These are phyloP conservation scores for Kandelia obovata DNA, from an alignment of 345 rosid species.

Conservation along the genomic window DNA sequence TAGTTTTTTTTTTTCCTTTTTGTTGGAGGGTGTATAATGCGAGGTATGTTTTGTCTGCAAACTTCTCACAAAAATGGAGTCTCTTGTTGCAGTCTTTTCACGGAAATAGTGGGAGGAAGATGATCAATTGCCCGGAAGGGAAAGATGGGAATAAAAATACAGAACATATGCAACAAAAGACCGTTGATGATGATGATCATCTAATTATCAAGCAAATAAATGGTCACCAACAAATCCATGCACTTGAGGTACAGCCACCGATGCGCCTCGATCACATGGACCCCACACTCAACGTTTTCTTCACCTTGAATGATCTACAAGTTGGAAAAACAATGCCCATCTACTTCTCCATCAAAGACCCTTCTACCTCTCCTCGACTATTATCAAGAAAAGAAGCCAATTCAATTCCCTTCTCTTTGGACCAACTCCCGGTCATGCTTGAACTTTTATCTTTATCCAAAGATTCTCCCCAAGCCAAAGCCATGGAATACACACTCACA, in stretches of 20 bases:
- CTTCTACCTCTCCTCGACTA: background rate
- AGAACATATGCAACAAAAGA: background rate
- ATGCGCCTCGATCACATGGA: constrained; percentile 11
- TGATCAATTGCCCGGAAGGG: background rate
- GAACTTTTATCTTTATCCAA: constrained; percentile 19
- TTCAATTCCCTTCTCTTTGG: constrained; percentile 22
- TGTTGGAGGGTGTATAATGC: too few species aligned
- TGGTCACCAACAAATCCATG: constrained; percentile 1
- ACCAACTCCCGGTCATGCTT: constrained; percentile 16
- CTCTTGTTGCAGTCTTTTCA: constrained; percentile 10
- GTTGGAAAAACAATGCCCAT: constrained; percentile 1
- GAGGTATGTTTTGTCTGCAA: too few species aligned
- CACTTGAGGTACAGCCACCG: background rate
- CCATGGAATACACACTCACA: constrained; percentile 17
- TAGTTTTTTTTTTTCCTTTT: too few species aligned
- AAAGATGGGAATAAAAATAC: background rate
- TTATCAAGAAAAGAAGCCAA: constrained; percentile 18
- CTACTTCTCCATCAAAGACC: background rate
- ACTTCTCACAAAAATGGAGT: too few species aligned
- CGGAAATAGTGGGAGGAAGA: constrained; percentile 10
- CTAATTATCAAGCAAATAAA: background rate
- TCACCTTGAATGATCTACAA: constrained; percentile 2
- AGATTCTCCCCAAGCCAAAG: constrained; percentile 19
- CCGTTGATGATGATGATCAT: background rate
- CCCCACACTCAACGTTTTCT: background rate